Evolutionary conservation across 768 basidiomycete species (phyloP).

Genomic region (Hygrocybe punicea): DNA sequence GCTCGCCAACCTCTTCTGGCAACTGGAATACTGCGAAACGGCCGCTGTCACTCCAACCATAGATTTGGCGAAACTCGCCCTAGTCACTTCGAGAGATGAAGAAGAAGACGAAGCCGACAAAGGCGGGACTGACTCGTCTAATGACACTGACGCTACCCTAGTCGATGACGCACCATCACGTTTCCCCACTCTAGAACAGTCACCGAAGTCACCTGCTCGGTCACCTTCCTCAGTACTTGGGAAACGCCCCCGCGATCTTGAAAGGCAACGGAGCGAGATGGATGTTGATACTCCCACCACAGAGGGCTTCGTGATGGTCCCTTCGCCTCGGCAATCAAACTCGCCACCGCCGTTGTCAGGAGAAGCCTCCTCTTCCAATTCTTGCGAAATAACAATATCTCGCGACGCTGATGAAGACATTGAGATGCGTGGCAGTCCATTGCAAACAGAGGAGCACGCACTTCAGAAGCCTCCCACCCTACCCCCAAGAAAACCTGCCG

Average conservation of each 20-base stretch:
- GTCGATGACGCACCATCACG: conserved; percentile 67
- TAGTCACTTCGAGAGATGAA: conserved; percentile 87
- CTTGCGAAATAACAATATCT: conserved; percentile 18
- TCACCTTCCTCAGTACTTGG: conserved; percentile 60
- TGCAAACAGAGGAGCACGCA: neutral
- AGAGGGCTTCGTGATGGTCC: conserved; percentile 35
- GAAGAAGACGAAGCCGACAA: conserved; percentile 76
- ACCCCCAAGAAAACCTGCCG: conserved; percentile 50
- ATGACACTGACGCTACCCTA: conserved; percentile 84
- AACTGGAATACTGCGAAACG: conserved; percentile 63
- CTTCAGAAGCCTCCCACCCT: conserved; percentile 51
- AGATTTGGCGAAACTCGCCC: conserved; percentile 86
- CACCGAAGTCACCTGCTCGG: conserved; percentile 30
- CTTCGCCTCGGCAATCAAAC: conserved; percentile 25
- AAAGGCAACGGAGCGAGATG: conserved; percentile 45
- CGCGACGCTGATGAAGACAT: conserved; percentile 32
- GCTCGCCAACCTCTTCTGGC: conserved; percentile 73
- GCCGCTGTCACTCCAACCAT: conserved; percentile 77
- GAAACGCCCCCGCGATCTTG: conserved; percentile 58
- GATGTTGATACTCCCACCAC: conserved; percentile 51
- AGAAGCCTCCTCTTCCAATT: conserved; percentile 3
- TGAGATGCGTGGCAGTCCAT: conserved; percentile 25
- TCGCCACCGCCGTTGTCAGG: conserved; percentile 27
- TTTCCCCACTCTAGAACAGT: conserved; percentile 25
- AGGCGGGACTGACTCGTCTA: conserved; percentile 74